Base-by-base conservation (phyloP, 768 basidiomycete species). In the Pisolithus tinctorius region DNA sequence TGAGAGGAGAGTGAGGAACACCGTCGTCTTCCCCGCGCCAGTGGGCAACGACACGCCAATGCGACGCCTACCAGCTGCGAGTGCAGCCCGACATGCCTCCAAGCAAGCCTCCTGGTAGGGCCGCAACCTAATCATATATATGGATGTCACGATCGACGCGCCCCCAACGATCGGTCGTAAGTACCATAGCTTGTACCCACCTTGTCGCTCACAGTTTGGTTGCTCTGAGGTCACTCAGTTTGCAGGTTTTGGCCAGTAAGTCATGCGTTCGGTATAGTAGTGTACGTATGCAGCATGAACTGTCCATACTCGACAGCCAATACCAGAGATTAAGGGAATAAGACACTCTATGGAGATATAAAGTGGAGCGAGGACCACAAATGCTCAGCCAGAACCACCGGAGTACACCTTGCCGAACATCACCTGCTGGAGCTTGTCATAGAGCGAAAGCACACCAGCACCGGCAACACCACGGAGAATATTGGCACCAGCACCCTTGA, bases 391-490 rank as follows among this genome's bases (percentile, higher is more conserved):
- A 49, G 55, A 70, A 84, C 88, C 91, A 77, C 92, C 93, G 60
- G 93, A 86, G 88, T 98, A 97, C 73, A 97, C 94, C 82, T 95
- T 96, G 84, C 94, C 93, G 75, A 98, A 97, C 81, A 94, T 73
- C 62, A 92, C 71, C 70, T 91, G 79, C 73, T 98, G 95, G 66
- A 96, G 84, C 78, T 98, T 95, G 84, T 98, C 96, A 76, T 98
- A 98, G 56, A 98, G 78, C 48, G 96, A 97, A 68, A 99, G 74
- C 63, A 98, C 96, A 92, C 95, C 95, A 71, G 95, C 95, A 78
- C 96, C 96, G 69, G 96, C 95, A 68, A 99, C 93, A 82, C 95
- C 95, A 84, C 95, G 94, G 64, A 98, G 91, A 59, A 92, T 86
- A 73, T 86, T 86, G 64, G 83, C 91, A 82, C 89, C 94, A 67